phyloP scores from a whole-genome alignment of 164 flowering plant species.

The Magnolia sinica region DNA sequence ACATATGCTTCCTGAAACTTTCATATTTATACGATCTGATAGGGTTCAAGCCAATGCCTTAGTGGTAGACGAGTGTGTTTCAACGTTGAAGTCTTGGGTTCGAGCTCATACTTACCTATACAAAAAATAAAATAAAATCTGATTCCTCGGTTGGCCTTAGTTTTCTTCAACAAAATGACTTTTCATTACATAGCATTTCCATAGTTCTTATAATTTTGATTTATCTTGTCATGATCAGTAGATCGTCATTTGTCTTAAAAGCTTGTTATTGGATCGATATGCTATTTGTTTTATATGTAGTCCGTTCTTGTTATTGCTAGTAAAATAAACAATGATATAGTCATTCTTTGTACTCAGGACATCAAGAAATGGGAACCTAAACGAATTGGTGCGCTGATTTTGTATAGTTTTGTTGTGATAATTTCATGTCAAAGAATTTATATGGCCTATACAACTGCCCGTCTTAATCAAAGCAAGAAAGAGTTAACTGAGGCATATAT shows the following conservation, averaged over 20 bases:
- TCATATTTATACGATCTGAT: too few species aligned
- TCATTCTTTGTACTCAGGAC: constrained; percentile 50
- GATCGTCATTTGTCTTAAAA: not conserved
- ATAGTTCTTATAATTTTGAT: not conserved
- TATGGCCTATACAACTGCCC: constrained; percentile 49
- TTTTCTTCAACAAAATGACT: not conserved
- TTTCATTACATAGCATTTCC: not conserved
- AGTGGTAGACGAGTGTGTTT: too few species aligned
- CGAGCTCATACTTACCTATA: too few species aligned
- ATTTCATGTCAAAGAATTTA: constrained; percentile 63
- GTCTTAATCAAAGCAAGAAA: constrained; percentile 40
- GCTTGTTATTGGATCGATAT: not conserved
- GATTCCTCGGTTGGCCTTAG: too few species aligned
- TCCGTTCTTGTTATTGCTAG: not conserved
- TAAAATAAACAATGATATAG: not conserved
- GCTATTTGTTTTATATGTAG: not conserved
- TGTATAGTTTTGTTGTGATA: constrained; percentile 49
- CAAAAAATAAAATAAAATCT: too few species aligned
- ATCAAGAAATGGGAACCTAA: constrained; percentile 73
- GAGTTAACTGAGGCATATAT: constrained; percentile 84
- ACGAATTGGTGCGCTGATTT: constrained; percentile 53
- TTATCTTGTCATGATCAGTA: not conserved
- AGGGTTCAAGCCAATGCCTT: too few species aligned
- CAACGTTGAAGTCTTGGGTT: too few species aligned
- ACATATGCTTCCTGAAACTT: not conserved